A percentile compares a stretch with the other conserved stretches of the same genome.
Conservation (phyloP, 495 filamentous ascomycete species). For the Hypoxylon rickii region DNA sequence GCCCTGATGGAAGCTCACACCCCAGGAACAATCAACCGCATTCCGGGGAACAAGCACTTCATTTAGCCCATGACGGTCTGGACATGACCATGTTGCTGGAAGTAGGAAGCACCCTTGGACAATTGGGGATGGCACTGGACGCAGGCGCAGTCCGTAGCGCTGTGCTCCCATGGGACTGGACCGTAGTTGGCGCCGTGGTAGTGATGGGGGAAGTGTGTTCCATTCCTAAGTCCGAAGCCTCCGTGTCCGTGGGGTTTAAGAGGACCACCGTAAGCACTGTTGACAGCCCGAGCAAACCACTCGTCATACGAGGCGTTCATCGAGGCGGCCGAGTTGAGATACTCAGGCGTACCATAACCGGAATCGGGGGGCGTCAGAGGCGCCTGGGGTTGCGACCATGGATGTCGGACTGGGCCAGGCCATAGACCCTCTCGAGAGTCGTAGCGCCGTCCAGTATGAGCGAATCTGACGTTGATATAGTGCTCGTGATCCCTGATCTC, state of each 20-base stretch:
- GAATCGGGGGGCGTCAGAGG: constrained; percentile 56
- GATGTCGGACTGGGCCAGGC: constrained; percentile 38
- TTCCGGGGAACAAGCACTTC: neutral
- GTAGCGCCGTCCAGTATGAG: constrained; percentile 48
- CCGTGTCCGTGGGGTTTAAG: constrained; percentile 46
- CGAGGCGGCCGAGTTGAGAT: constrained; percentile 50
- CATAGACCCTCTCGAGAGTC: constrained; percentile 55
- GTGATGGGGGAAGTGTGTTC: constrained; percentile 36
- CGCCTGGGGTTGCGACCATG: constrained; percentile 43
- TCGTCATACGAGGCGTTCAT: constrained; percentile 51
- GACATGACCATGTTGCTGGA: constrained; percentile 63
- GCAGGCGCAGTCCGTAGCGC: constrained; percentile 70
- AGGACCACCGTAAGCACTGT: constrained; percentile 50
- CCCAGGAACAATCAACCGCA: too few relatives aligned
- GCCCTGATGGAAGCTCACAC: neutral
- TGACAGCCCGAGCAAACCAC: constrained; percentile 49
- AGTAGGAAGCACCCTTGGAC: constrained; percentile 65
- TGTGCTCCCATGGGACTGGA: constrained; percentile 63
- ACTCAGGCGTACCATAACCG: constrained; percentile 57
- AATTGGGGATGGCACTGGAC: constrained; percentile 56
- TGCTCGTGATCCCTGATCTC: constrained; percentile 58
- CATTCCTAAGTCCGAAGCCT: constrained; percentile 39
- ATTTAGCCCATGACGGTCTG: constrained; percentile 67
- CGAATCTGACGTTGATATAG: constrained; percentile 48
- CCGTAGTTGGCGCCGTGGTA: constrained; percentile 61